phyloP scores from a whole-genome alignment of 192 early-diverging fungal genomes.

The Backusella psychrophila region DNA sequence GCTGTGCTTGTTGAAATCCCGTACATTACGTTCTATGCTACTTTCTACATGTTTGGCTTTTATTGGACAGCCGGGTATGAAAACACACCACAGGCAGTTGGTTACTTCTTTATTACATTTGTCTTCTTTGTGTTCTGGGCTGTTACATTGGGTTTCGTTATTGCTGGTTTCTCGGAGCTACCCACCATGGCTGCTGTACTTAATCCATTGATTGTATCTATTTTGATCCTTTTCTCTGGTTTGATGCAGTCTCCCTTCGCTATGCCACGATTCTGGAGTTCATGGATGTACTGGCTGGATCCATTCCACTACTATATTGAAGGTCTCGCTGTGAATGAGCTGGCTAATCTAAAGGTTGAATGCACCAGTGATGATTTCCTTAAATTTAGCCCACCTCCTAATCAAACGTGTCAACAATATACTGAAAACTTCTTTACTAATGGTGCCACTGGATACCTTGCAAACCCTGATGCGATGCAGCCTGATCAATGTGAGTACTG shows the following conservation, averaged over 20 bases:
- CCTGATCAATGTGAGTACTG: constrained; percentile 64
- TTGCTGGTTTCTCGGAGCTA: constrained; percentile 65
- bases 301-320: constrained; percentile 71
- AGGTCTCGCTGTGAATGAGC: constrained; percentile 57
- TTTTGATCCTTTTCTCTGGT: constrained; percentile 70
- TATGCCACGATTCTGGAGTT: constrained; percentile 68
- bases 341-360: constrained; percentile 43
- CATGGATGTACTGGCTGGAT: constrained; percentile 66
- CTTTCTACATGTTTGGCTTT: constrained; percentile 64
- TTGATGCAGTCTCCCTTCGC: constrained; percentile 57
- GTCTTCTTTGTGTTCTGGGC: constrained; percentile 62
- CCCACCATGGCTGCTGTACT: constrained; percentile 58
- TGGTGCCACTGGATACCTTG: constrained; percentile 6
- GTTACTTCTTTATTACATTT: constrained; percentile 65
- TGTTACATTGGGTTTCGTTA: constrained; percentile 65
- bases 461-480: constrained; percentile 15
- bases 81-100: constrained; percentile 39
- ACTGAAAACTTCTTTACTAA: not conserved
- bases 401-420: constrained; percentile 62
- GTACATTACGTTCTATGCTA: constrained; percentile 58
- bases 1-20: constrained; percentile 70
- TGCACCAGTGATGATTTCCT: constrained; percentile 56
- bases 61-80: constrained; percentile 74
- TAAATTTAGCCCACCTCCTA: constrained; percentile 49
- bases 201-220: constrained; percentile 64